Percentiles rank a stretch among this genome's conserved stretches.
Conservation (phyloP, 2,329 filamentous ascomycete species). For the Sporothrix sp. region DNA sequence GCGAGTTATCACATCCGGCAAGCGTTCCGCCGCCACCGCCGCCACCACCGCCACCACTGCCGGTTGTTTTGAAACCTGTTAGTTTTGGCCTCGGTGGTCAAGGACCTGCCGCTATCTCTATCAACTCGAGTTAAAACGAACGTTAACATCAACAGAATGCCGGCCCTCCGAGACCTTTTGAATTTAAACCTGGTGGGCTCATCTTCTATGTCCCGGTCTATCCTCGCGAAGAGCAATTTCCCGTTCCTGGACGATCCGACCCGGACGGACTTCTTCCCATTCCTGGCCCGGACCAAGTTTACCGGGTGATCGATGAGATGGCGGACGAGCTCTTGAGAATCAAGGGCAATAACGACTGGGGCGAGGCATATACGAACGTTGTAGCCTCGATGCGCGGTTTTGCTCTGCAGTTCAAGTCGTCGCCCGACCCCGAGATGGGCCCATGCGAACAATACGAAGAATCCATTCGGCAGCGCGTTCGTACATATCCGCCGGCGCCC, state of each 20-base stretch:
- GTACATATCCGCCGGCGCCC: constrained; percentile 2
- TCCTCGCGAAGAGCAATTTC: not conserved
- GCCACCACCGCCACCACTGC: not conserved
- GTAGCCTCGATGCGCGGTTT: constrained; percentile 3
- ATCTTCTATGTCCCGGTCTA: constrained; percentile 1
- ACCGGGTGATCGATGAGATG: constrained; percentile 2
- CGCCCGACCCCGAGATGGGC: not conserved
- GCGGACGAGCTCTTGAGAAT: constrained; percentile 3
- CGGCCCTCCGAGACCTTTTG: constrained; percentile 1
- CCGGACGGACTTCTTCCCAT: constrained; percentile 2
- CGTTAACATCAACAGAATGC: constrained; percentile 1
- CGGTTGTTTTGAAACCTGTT: not conserved
- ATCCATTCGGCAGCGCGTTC: not conserved
- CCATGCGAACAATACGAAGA: not conserved
- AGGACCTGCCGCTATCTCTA: constrained; percentile 1
- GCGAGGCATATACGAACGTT: constrained; percentile 1
- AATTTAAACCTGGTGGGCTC: not conserved
- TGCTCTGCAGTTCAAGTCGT: constrained; percentile 1
- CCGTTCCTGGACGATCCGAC: constrained; percentile 1
- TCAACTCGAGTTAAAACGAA: constrained; percentile 1
- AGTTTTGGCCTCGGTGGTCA: constrained; percentile 1
- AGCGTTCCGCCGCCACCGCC: constrained; percentile 1
- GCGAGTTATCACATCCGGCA: not conserved
- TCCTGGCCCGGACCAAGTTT: not conserved
- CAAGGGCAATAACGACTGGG: not conserved